Evolutionary conservation across 176 grass and related monocot species (phyloP).

Genomic region (Luzula sylvatica): DNA sequence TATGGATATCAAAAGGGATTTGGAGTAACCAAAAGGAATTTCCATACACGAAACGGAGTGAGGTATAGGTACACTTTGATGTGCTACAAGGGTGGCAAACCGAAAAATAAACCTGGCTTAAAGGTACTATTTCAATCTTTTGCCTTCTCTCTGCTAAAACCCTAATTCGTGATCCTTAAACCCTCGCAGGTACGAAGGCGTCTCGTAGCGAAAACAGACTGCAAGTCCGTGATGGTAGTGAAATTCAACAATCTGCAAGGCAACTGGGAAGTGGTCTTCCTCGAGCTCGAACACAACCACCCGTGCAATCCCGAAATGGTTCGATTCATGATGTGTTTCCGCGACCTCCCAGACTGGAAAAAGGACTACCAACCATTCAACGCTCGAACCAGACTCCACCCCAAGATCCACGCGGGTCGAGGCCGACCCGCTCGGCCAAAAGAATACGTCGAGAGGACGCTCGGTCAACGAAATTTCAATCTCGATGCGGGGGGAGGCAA

Average conservation of each 20-base stretch:
- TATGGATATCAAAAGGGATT: constrained; percentile 73
- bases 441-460: constrained; percentile 50
- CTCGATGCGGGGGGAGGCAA: constrained; percentile 46
- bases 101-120: constrained; percentile 66
- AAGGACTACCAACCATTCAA: constrained; percentile 66
- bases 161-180: too few species aligned
- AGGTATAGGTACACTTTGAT: constrained; percentile 75
- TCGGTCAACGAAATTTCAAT: constrained; percentile 46
- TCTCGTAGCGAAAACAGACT: constrained; percentile 73
- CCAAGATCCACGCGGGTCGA: constrained; percentile 60
- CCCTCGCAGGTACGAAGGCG: constrained; percentile 46
- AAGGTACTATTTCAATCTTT: constrained; percentile 24
- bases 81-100: constrained; percentile 81
- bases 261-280: constrained; percentile 72
- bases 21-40: constrained; percentile 68
- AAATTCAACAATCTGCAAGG: constrained; percentile 51
- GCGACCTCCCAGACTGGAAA: constrained; percentile 54
- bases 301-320: constrained; percentile 89
- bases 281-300: constrained; percentile 81
- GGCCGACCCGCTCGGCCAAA: constrained; percentile 70
- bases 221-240: constrained; percentile 83
- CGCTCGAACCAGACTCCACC: constrained; percentile 60
- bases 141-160: too few species aligned
- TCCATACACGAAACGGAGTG: constrained; percentile 65
- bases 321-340: constrained; percentile 92